Base-by-base conservation (phyloP, 2,329 filamentous ascomycete species). In the Aspergillus flavus region DNA sequence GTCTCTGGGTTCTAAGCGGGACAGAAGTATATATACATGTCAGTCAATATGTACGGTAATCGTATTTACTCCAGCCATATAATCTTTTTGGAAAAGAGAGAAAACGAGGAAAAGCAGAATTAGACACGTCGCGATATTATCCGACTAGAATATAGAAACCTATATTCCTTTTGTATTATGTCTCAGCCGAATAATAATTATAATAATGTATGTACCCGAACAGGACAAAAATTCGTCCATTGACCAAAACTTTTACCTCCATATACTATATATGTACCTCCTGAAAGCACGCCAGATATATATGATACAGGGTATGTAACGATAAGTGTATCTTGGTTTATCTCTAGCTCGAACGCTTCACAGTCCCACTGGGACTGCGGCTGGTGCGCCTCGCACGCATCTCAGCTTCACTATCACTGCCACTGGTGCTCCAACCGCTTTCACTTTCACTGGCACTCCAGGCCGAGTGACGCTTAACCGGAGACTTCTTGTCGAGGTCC, bases 391-490 rank as follows among this genome's bases (percentile, higher is more conserved):
- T 23, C 10, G 2, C 7, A 16, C 32, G 48, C 12, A 12, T 39
- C 26, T 41, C 34, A 14, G 30, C 39, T 45, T 57, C 61, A 50
- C 57, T 55, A 14, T 64, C 68, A 48, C 58, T 56, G 6, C 62
- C 73, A 62, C 72, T 75, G 2, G 70, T 74, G 50, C 67, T 70
- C 76, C 76, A 79, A 4, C 75, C 76, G 34, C 66, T 71, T 58
- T 78, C 76, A 60, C 75, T 78, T 61, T 78, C 76, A 61, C 75
- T 75, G 1, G 73, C 76, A 69, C 72, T 74, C 72, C 73, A 79
- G 50, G 69, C 67, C 28, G 74, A 75, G n/a, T 61, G 46, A 36
- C 32, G 34, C 16, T 55, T 57, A 19, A 39, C 52, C 14, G 32
- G 57, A 28, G 41, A 41, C 23, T 41, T 55, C 52, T 61, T 52